Conservation (phyloP, 768 basidiomycete species). For the Xerocomus potaroensis region DNA sequence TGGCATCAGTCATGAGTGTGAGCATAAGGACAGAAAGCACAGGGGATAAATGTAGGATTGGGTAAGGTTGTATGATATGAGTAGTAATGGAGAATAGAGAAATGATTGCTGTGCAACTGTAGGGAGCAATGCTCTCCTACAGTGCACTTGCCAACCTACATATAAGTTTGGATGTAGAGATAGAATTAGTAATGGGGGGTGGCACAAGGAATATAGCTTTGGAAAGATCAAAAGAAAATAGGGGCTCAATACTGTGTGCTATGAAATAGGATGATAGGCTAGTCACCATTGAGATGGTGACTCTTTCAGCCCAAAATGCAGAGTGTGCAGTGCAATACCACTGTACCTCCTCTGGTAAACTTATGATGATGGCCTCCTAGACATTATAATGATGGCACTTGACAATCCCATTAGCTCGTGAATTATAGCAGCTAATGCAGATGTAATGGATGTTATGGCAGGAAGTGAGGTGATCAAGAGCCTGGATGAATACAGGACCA, state of each 20-base stretch:
- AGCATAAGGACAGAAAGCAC: too few relatives aligned
- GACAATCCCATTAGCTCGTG: neutral
- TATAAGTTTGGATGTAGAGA: neutral
- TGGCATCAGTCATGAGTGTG: too few relatives aligned
- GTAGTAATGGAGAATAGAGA: too few relatives aligned
- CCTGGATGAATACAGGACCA: too few relatives aligned
- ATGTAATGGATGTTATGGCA: neutral
- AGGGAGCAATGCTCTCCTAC: too few relatives aligned
- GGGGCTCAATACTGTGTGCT: slow-evolving; percentile 23
- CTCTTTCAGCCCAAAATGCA: neutral
- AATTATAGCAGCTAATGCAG: neutral
- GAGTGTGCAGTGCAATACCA: neutral
- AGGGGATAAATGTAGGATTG: too few relatives aligned
- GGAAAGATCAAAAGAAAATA: slow-evolving; percentile 28
- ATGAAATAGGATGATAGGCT: slow-evolving; percentile 2
- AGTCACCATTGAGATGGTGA: neutral
- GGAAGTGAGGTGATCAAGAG: too few relatives aligned
- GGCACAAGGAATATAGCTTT: slow-evolving; percentile 22
- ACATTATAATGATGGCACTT: neutral
- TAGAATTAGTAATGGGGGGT: neutral
- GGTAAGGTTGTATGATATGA: too few relatives aligned
- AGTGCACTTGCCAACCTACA: neutral
- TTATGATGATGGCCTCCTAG: slow-evolving; percentile 1
- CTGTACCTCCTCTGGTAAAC: neutral
- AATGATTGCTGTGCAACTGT: too few relatives aligned